A percentile compares a stretch with the other conserved stretches of the same genome.
These are phyloP conservation scores for Pestalotiopsis sp. DNA, from an alignment of 2,329 filamentous ascomycete species.

Conservation along the genomic window DNA sequence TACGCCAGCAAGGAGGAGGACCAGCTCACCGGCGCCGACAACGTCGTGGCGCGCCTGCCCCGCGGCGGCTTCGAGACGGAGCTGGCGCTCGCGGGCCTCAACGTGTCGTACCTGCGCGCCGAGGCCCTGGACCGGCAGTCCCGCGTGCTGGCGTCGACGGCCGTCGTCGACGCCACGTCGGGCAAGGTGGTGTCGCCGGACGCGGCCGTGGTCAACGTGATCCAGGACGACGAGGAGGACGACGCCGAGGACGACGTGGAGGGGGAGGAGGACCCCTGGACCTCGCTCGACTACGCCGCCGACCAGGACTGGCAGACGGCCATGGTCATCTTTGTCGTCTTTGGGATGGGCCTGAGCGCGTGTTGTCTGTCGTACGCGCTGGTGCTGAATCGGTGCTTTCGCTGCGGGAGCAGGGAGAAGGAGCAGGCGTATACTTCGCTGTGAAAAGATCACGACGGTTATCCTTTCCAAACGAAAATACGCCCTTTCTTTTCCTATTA, in stretches of 20 bases:
- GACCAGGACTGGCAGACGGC: not conserved
- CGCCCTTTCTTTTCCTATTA: not conserved
- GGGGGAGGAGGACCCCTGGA: not conserved
- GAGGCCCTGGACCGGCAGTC: slow-evolving; percentile 15
- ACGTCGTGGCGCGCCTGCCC: slow-evolving; percentile 13
- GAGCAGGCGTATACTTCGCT: slow-evolving; percentile 17
- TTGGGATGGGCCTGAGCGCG: not conserved
- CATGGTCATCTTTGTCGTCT: not conserved
- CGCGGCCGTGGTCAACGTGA: not conserved
- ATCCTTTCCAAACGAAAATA: not conserved
- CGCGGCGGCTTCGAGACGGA: slow-evolving; percentile 14
- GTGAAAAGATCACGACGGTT: slow-evolving; percentile 18
- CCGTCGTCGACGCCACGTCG: slow-evolving; percentile 12
- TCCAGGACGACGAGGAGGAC: slow-evolving; percentile 1
- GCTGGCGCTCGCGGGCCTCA: not conserved
- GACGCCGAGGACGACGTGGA: not conserved
- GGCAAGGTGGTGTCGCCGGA: not conserved
- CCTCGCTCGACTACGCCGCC: not conserved
- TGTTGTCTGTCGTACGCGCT: not conserved
- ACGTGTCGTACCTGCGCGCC: slow-evolving; percentile 12
- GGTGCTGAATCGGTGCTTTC: not conserved
- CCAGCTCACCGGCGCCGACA: slow-evolving; percentile 12
- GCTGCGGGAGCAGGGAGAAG: not conserved
- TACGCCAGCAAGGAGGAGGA: slow-evolving; percentile 9
- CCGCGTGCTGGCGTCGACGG: slow-evolving; percentile 15